Evolutionary conservation across 108 stramenopile genomes (phyloP).

Genomic region (Fistulifera solaris): DNA sequence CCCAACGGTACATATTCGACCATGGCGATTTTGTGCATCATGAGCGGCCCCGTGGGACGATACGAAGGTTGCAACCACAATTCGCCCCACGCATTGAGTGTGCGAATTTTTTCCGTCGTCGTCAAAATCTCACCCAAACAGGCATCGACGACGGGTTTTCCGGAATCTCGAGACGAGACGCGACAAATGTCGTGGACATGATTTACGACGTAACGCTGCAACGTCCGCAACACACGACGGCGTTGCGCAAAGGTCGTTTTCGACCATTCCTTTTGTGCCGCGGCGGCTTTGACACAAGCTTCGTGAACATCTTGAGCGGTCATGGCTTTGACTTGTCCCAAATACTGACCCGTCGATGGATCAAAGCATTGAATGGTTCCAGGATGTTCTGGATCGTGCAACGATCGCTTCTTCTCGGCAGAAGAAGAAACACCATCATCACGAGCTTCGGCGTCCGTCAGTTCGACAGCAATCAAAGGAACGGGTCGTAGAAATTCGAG

Average conservation of each 20-base stretch:
- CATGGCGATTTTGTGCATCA: slow-evolving; percentile 92
- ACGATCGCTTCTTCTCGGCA: slow-evolving; percentile 8
- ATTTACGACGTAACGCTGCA: slow-evolving; percentile 83
- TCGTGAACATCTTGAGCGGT: slow-evolving; percentile 64
- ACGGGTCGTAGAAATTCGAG: slow-evolving; percentile 25
- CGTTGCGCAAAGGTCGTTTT: slow-evolving; percentile 85
- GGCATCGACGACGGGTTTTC: slow-evolving; percentile 85
- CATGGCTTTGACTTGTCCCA: slow-evolving; percentile 84
- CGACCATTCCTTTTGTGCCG: slow-evolving; percentile 86
- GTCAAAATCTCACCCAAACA: slow-evolving; percentile 94
- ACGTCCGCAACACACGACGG: slow-evolving; percentile 81
- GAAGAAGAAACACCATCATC: slow-evolving; percentile 37
- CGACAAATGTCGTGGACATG: slow-evolving; percentile 86
- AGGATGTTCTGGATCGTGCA: slow-evolving; percentile 42
- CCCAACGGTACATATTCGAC: slow-evolving; percentile 97
- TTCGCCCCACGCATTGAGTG: slow-evolving; percentile 83
- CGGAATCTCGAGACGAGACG: slow-evolving; percentile 83
- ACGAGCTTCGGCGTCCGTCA: slow-evolving; percentile 31
- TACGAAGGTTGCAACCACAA: slow-evolving; percentile 57
- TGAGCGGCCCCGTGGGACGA: slow-evolving; percentile 86
- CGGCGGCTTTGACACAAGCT: slow-evolving; percentile 55
- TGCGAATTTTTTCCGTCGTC: slow-evolving; percentile 93
- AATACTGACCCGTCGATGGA: slow-evolving; percentile 72
- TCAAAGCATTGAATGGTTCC: slow-evolving; percentile 81
- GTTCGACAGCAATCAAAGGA: slow-evolving; percentile 32